A percentile compares a stretch with the other conserved stretches of the same genome.
These are phyloP conservation scores for Fagus sylvatica DNA, from an alignment of 306 rosid species.

Conservation along the genomic window DNA sequence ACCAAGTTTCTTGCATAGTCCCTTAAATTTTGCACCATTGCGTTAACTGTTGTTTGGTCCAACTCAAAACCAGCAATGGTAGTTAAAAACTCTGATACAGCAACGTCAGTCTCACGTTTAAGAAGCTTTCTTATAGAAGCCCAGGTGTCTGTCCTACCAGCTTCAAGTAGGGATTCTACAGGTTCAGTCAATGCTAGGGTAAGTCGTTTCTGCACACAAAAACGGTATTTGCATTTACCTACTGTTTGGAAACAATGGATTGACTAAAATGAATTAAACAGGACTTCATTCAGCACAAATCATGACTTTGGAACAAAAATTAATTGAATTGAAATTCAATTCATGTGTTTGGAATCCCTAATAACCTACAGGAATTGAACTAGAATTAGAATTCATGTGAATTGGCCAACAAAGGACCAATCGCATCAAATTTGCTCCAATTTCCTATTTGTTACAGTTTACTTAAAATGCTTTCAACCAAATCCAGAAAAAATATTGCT, in stretches of 20 bases:
- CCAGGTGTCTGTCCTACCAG: conserved; percentile 76
- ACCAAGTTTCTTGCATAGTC: conserved; percentile 72
- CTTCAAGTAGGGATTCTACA: conserved; percentile 68
- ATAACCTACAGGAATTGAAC: neutral
- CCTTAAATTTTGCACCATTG: conserved; percentile 52
- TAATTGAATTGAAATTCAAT: neutral
- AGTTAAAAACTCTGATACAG: conserved; percentile 45
- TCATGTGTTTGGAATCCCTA: neutral
- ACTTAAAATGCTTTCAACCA: neutral
- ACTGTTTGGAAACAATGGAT: neutral
- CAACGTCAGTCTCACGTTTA: conserved; percentile 60
- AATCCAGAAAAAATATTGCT: neutral
- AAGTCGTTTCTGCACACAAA: conserved; percentile 56
- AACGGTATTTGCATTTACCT: neutral
- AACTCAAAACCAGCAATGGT: conserved; percentile 70
- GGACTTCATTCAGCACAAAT: neutral
- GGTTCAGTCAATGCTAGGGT: conserved; percentile 61
- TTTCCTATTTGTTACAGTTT: neutral
- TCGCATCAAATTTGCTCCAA: neutral
- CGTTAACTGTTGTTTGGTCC: conserved; percentile 51
- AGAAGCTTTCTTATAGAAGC: conserved; percentile 68
- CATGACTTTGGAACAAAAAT: neutral
- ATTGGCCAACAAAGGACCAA: neutral
- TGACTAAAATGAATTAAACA: neutral
- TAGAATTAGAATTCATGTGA: neutral